These are phyloP conservation scores for Ephemerocybe angulata DNA, from an alignment of 768 basidiomycete genomes.

Conservation along the genomic window DNA sequence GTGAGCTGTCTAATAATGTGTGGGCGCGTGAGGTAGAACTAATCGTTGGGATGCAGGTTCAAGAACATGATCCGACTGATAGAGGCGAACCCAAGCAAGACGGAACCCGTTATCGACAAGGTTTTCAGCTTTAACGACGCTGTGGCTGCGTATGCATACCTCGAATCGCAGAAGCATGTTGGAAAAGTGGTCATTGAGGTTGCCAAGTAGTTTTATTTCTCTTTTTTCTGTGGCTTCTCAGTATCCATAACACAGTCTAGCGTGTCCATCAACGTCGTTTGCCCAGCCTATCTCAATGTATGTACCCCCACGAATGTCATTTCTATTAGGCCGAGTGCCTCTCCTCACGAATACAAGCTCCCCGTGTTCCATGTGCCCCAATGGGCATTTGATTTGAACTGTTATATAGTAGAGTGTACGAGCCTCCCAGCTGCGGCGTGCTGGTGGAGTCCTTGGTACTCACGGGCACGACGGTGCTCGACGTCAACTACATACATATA, in stretches of 20 bases:
- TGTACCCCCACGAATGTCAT: too few relatives aligned
- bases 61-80: conserved; percentile 48
- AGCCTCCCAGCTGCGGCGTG: too few relatives aligned
- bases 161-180: conserved; percentile 50
- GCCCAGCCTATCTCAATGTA: too few relatives aligned
- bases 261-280: neutral
- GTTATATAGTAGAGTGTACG: too few relatives aligned
- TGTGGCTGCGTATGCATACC: conserved; percentile 46
- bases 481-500: too few relatives aligned
- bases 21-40: neutral
- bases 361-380: too few relatives aligned
- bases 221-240: neutral
- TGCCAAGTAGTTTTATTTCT: too few relatives aligned
- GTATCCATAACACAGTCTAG: neutral
- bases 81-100: conserved; percentile 31
- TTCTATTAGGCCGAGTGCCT: too few relatives aligned
- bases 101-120: conserved; percentile 51
- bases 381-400: too few relatives aligned
- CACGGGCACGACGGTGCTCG: too few relatives aligned
- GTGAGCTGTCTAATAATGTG: conserved; percentile 24
- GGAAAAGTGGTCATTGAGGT: conserved; percentile 59
- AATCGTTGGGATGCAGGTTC: conserved; percentile 32
- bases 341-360: too few relatives aligned
- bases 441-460: too few relatives aligned
- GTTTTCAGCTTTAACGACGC: conserved; percentile 54